Conservation (phyloP, 306 rosid species). For the Echinosophora koreensis region DNA sequence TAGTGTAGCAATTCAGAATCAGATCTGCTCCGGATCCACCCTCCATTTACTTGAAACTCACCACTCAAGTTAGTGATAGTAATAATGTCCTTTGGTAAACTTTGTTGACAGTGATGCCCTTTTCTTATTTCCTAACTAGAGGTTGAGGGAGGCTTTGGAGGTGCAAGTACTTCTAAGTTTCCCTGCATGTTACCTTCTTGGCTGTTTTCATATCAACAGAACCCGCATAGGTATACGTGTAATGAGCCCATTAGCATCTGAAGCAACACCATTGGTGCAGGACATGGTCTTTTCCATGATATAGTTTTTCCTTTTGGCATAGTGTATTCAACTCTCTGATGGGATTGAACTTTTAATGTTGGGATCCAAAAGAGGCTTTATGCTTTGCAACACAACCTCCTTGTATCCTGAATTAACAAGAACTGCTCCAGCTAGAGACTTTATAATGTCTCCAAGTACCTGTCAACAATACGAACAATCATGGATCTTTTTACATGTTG, state of each 20-base stretch:
- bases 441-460: constrained; percentile 87
- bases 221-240: constrained; percentile 36
- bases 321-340: constrained; percentile 57
- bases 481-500: neutral
- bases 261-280: constrained; percentile 30
- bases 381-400: constrained; percentile 63
- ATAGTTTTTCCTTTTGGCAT: constrained; percentile 55
- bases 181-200: constrained; percentile 55
- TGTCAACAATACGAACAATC: constrained; percentile 41
- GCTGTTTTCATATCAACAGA: constrained; percentile 48
- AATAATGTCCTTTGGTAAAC: neutral
- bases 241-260: constrained; percentile 52
- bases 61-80: neutral
- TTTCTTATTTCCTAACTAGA: neutral
- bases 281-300: constrained; percentile 16
- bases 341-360: constrained; percentile 62
- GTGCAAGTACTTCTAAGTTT: constrained; percentile 50
- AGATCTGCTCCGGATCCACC: constrained; percentile 1
- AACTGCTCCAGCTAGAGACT: constrained; percentile 89
- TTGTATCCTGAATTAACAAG: constrained; percentile 73
- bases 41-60: neutral
- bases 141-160: too few species aligned
- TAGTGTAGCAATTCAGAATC: constrained; percentile 2
- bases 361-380: constrained; percentile 77
- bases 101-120: constrained; percentile 17